Base-by-base conservation (phyloP, 257 asterid genomes). In the Rubia yunnanensis region DNA sequence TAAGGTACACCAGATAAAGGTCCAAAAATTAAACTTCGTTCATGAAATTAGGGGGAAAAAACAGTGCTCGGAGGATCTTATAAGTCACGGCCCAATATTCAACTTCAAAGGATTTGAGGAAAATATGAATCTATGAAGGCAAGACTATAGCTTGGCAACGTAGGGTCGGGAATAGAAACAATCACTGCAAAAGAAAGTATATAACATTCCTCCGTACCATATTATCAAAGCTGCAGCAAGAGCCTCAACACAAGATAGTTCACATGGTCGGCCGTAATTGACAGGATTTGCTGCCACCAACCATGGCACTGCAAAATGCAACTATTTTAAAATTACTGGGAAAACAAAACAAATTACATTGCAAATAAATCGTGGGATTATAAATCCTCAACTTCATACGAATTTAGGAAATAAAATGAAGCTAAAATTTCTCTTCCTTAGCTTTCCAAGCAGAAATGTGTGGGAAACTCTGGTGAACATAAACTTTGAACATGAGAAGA, bases 211-310 rank as follows among this genome's bases (percentile, higher is more conserved):
- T 66, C 66, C 65, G 15, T 86, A 91, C 97, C 99, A 92, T 77
- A 92, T 87, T 39, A 87, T 84, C 76, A 88, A 81, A 71, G 95
- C 97, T 35, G 99, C 97, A 70, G 99, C 96, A 31, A 92, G 80
- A 5, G 99, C 99, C 85, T 92, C 99, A 10, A 92, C 99, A 66
- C 99, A 92, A 68, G 99, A 92, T 70, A 92, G 92, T 81, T 92
- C 72, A 78, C 97, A 89, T 0, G 99, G 99, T 17, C 92, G 88
- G 59, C 99, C 99, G 72, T 92, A 92, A 74, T 92, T 92, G 46
- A 92, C 96, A 31, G 99, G 99, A 88, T 92, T 92, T 77, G 99
- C 99, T 64, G 99, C 99, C 70, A 87, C 99, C 91, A 92, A 79
- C 97, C 97, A 92, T 52, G 99, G 99, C 64, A 92, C 97, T 91